These are phyloP conservation scores for Phytophthora boehmeriae DNA, from an alignment of 352 stramenopile species.

Conservation along the genomic window DNA sequence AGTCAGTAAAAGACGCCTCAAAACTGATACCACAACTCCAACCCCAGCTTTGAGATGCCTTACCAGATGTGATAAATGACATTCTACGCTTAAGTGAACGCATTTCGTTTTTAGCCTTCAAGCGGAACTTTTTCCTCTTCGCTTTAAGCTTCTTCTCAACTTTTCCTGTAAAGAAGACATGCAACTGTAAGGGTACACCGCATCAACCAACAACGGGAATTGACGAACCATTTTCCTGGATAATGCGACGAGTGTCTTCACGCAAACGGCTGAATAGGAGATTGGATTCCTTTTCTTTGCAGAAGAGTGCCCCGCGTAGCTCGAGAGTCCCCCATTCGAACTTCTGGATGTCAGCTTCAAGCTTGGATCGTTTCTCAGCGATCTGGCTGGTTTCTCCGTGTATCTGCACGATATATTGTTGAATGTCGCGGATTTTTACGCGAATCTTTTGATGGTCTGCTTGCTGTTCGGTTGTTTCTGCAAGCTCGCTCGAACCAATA, in stretches of 20 bases:
- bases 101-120: conserved; percentile 55
- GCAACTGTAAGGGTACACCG: neutral
- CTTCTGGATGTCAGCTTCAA: conserved; percentile 35
- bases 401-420: conserved; percentile 49
- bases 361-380: conserved; percentile 24
- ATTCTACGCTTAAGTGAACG: conserved; percentile 46
- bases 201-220: neutral
- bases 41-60: neutral
- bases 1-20: neutral
- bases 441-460: conserved; percentile 46
- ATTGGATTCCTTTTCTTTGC: conserved; percentile 45
- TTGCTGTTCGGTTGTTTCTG: conserved; percentile 25
- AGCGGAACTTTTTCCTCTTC: conserved; percentile 50
- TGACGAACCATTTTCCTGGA: conserved; percentile 45
- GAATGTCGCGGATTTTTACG: conserved; percentile 49
- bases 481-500: conserved; percentile 21
- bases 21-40: too few species aligned
- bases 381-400: conserved; percentile 35
- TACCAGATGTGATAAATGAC: conserved; percentile 44
- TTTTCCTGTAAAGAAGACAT: conserved; percentile 25
- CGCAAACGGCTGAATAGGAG: conserved; percentile 35
- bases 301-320: conserved; percentile 33
- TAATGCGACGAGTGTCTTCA: conserved; percentile 35
- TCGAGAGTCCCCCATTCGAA: conserved; percentile 31
- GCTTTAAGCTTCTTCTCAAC: conserved; percentile 45